Evolutionary conservation across 2,329 filamentous ascomycete genomes (phyloP).

Genomic region (Xylariaceae sp.): DNA sequence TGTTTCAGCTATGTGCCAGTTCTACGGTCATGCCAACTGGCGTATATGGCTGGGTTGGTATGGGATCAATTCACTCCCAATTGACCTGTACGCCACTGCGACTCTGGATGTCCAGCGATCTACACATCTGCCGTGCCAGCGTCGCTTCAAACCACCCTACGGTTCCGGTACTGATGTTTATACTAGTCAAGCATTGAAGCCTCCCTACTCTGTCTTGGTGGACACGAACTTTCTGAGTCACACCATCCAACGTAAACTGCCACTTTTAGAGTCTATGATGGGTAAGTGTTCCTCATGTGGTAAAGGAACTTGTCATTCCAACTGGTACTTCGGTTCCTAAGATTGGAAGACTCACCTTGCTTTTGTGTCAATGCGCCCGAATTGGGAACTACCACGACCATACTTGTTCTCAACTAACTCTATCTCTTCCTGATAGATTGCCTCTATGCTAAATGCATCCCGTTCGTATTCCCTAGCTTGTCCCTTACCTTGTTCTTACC

Average conservation of each 20-base stretch:
- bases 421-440: slow-evolving; percentile 51
- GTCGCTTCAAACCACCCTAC: neutral
- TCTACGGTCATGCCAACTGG: neutral
- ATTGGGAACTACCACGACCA: neutral
- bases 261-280: slow-evolving; percentile 79
- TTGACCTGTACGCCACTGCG: neutral
- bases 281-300: slow-evolving; percentile 7
- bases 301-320: neutral
- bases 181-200: slow-evolving; percentile 67
- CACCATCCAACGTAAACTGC: slow-evolving; percentile 86
- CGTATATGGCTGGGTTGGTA: neutral
- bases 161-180: slow-evolving; percentile 4
- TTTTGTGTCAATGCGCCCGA: neutral
- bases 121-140: neutral
- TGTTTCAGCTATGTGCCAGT: neutral
- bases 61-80: neutral
- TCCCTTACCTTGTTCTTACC: no score
- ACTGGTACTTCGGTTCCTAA: neutral
- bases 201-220: slow-evolving; percentile 58
- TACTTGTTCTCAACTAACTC: slow-evolving; percentile 6
- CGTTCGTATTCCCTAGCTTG: slow-evolving; percentile 57
- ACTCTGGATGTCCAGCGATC: neutral
- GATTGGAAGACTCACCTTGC: neutral
- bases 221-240: slow-evolving; percentile 86
- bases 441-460: slow-evolving; percentile 85